Base-by-base conservation (phyloP, 352 stramenopile species). In the Phytophthora pini region DNA sequence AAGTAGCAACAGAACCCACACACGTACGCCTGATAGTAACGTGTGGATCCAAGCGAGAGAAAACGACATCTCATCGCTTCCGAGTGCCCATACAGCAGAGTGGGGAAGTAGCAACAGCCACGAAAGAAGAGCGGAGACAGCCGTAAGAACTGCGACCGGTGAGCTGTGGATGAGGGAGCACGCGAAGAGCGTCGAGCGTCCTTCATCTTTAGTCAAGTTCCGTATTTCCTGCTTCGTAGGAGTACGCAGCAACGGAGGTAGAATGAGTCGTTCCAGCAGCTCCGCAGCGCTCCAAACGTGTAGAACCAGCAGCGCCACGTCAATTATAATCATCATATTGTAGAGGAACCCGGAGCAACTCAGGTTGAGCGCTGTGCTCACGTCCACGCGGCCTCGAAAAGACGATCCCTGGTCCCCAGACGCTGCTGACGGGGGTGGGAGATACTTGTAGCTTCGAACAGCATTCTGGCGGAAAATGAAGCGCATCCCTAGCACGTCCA, bases 61-160 rank as follows among this genome's bases (percentile, higher is more conserved):
- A 50, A 55, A 61, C 12, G 60, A 74, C 10, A 45, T 26, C 24
- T 74, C 57, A 26, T 74, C 57, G 5, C 50, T 58, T 2, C 61
- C 75, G 44, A 74, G 77, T 11, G 65, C 72, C 61, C 73, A 87
- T 31, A 86, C 74, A 40, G 80, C 67, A 29, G 79, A 68, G 56
- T 80, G 85, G 78, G 80, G 17, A 11, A 89, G 58, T 20, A 89
- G 61, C 52, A 91, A 63, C 13, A 88, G 52, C 82, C 82, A 90
- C 27, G 77, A 87, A 36, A 90, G 43, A 36, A 83, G 29, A 27
- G 74, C 70, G 3, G 65, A 72, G 11, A 70, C 32, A 29, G 73
- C 5, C 3, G 55, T 70, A 11, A 82, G 57, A 3, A 78, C 49
- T 12, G 78, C 68, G 2, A 77, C 61, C 3, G 70, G 69, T 6